Conservation (phyloP, 306 rosid genomes). For the Medicago ruthenica region DNA sequence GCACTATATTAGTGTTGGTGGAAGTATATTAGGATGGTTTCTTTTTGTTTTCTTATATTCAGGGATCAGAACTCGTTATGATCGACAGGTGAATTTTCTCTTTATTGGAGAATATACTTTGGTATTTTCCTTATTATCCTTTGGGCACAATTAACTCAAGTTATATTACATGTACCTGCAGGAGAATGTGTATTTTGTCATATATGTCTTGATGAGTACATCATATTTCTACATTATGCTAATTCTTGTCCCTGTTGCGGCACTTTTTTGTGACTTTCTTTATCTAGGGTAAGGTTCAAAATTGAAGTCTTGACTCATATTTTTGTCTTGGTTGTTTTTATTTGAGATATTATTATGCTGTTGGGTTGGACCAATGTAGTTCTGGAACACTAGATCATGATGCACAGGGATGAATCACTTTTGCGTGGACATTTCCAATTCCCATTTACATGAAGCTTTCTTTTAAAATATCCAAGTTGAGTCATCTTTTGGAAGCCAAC, state of each 20-base stretch:
- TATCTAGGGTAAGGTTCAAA: constrained; percentile 79
- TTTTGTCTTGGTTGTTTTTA: constrained; percentile 27
- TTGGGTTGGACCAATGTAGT: background rate
- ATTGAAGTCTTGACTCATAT: constrained; percentile 5
- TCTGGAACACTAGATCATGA: constrained; percentile 6
- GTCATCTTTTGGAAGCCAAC: constrained; percentile 14
- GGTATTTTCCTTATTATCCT: background rate
- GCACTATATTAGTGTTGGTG: constrained; percentile 91
- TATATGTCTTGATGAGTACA: constrained; percentile 89
- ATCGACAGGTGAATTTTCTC: constrained; percentile 63
- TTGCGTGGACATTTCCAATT: background rate
- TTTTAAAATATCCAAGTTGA: constrained; percentile 13
- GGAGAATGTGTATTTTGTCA: constrained; percentile 84
- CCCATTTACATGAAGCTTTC: constrained; percentile 10
- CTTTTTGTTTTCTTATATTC: constrained; percentile 72
- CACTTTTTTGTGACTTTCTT: constrained; percentile 83
- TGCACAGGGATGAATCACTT: background rate
- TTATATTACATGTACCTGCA: constrained; percentile 55
- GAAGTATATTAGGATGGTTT: constrained; percentile 95
- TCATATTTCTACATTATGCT: constrained; percentile 74
- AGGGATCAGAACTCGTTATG: constrained; percentile 64
- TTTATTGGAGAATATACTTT: constrained; percentile 28
- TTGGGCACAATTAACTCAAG: constrained; percentile 26
- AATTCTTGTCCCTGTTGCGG: constrained; percentile 76
- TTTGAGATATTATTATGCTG: constrained; percentile 4